phyloP scores from a whole-genome alignment of 2,329 filamentous ascomycete species.

The Pseudogymnoascus sp. region DNA sequence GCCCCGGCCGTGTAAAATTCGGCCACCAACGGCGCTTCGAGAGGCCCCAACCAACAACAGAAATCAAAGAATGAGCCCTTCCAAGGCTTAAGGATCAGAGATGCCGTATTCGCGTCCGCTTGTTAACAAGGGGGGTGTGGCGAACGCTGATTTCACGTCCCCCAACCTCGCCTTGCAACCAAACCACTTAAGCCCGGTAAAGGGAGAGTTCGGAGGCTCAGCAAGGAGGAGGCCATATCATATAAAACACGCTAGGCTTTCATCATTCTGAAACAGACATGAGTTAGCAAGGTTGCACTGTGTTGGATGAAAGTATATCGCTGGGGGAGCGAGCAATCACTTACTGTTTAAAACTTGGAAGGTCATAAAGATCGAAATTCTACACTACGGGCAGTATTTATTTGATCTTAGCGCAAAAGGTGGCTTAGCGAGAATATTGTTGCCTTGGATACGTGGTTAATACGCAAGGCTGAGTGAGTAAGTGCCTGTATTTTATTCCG shows the following conservation, averaged over 20 bases:
- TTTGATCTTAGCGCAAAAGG: constrained; percentile 6
- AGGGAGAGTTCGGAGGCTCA: constrained; percentile 74
- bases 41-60: neutral
- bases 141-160: constrained; percentile 97
- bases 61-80: constrained; percentile 28
- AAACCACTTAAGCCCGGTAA: constrained; percentile 83
- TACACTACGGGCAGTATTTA: neutral
- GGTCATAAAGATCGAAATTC: constrained; percentile 62
- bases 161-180: constrained; percentile 53
- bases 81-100: constrained; percentile 69
- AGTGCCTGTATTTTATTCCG: neutral
- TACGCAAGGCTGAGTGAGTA: constrained; percentile 1
- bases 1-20: neutral
- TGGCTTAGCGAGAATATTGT: neutral
- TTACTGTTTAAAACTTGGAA: constrained; percentile 99
- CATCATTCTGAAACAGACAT: constrained; percentile 68
- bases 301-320: neutral
- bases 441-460: neutral
- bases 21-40: neutral
- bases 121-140: constrained; percentile 95
- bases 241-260: constrained; percentile 95
- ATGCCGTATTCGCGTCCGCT: constrained; percentile 96
- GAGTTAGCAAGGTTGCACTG: constrained; percentile 29
- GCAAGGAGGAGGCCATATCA: constrained; percentile 65
- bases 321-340: constrained; percentile 33